Evolutionary conservation across 1,139 yeast genomes (phyloP), one percentile per base, ranked within the genome.

Genomic region (Magnusiomyces suaveolens): DNA sequence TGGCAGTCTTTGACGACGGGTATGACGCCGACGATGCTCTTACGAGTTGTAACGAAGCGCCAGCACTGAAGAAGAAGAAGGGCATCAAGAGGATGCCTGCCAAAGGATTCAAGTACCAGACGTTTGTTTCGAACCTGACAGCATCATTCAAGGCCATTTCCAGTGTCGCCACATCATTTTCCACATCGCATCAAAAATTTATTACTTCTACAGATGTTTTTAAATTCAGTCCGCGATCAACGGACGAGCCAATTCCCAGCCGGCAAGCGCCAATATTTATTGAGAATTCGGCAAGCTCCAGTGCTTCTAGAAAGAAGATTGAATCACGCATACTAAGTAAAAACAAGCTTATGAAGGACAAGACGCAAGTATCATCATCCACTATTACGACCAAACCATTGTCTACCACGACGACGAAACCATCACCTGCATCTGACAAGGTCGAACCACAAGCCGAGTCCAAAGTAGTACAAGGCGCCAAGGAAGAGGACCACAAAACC

Each of bases 191-290:
- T 52, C 64, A 63, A 55, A 53, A 53, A 43, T 48, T 48, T 52
- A 32, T 56, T 50, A 51, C 56, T 25, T 52, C 62, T n/a, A 54
- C 63, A 10, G 57, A 57, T 33, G 52, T 63, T 25, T 60, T 65
- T 54, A 61, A 64, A 36, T 63, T 66, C 53, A 59, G 64, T 23
- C 68, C 69, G 6, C 57, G 68, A 20, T 58, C 64, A 18, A 64
- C 66, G 20, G 69, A 66, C 48, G 69, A 65, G 54, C 66, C 66
- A 3, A 58, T 64, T 33, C 66, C 66, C 12, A 44, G 46, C 32
- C 46, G 50, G 14, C 41, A 39, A 16, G 23, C 43, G 50, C 21
- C 25, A 23, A 32, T 44, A 26, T 26, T 51, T 16, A 43, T 39
- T 16, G 50, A 36, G 4, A 12, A 29, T 8, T 12, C 12, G 12